phyloP scores from a whole-genome alignment of 805 yeast genomes.

The Debaryomyces prosopidis region DNA sequence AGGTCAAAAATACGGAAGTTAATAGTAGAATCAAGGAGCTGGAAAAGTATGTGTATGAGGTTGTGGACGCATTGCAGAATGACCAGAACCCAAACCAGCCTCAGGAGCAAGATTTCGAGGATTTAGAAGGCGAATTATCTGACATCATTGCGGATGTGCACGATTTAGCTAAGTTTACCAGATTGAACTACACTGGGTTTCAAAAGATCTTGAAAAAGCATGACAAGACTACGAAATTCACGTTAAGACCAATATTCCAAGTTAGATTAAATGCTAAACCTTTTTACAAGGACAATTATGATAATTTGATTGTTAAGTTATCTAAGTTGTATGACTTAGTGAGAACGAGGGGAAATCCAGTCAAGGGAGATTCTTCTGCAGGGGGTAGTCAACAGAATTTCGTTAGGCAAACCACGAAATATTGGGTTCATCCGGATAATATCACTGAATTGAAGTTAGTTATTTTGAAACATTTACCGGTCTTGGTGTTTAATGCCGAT shows the following conservation, averaged over 20 bases:
- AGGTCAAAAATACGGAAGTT: slow-evolving; percentile 84
- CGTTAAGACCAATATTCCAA: slow-evolving; percentile 87
- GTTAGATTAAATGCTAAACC: slow-evolving; percentile 92
- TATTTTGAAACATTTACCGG: slow-evolving; percentile 93
- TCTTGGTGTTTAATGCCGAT: slow-evolving; percentile 91
- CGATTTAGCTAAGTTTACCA: slow-evolving; percentile 90
- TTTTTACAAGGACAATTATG: slow-evolving; percentile 93
- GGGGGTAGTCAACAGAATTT: slow-evolving; percentile 98
- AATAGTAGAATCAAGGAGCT: slow-evolving; percentile 80
- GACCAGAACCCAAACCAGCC: slow-evolving; percentile 30
- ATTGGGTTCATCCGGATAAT: slow-evolving; percentile 99
- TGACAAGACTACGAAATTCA: slow-evolving; percentile 76
- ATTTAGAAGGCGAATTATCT: slow-evolving; percentile 42
- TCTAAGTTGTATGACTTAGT: slow-evolving; percentile 89
- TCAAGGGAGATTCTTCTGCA: slow-evolving; percentile 93
- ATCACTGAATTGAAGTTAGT: slow-evolving; percentile 93
- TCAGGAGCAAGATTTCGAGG: slow-evolving; percentile 44
- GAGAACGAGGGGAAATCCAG: slow-evolving; percentile 94
- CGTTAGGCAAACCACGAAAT: slow-evolving; percentile 97
- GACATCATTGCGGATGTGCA: slow-evolving; percentile 97
- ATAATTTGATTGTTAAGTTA: slow-evolving; percentile 81
- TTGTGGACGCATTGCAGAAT: slow-evolving; percentile 50
- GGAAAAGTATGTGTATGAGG: slow-evolving; percentile 68
- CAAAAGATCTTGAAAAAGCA: slow-evolving; percentile 96
- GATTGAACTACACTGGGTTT: slow-evolving; percentile 95